phyloP scores from a whole-genome alignment of 306 rosid species.

The Cucumis melo region DNA sequence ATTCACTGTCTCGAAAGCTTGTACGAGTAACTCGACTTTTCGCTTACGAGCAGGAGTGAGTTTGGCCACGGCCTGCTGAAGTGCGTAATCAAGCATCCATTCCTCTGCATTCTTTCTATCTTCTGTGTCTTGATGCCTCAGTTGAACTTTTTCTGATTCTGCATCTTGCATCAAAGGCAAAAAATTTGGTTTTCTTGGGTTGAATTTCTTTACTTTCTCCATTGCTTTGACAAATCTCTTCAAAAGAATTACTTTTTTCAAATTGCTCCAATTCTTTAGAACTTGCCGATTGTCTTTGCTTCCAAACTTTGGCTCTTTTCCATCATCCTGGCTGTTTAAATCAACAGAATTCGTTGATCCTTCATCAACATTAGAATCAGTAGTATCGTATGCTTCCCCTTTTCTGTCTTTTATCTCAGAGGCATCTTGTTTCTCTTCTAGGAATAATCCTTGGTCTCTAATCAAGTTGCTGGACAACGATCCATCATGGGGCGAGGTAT shows the following conservation, averaged over 20 bases:
- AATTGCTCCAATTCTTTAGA: slow-evolving; percentile 68
- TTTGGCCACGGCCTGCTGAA: slow-evolving; percentile 63
- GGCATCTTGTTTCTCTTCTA: background rate
- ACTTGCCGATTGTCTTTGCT: slow-evolving; percentile 23
- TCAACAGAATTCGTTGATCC: slow-evolving; percentile 9
- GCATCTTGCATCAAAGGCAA: slow-evolving; percentile 35
- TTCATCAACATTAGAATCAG: slow-evolving; percentile 14
- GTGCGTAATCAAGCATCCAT: slow-evolving; percentile 96
- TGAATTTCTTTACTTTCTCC: slow-evolving; percentile 53
- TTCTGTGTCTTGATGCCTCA: slow-evolving; percentile 54
- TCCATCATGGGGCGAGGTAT: slow-evolving; percentile 22
- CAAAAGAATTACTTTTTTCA: slow-evolving; percentile 62
- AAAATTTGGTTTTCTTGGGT: slow-evolving; percentile 40
- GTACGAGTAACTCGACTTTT: slow-evolving; percentile 76
- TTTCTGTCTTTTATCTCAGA: background rate
- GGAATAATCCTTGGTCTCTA: slow-evolving; percentile 5
- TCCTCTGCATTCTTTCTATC: slow-evolving; percentile 73
- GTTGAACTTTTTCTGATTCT: slow-evolving; percentile 46
- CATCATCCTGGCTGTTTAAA: slow-evolving; percentile 12
- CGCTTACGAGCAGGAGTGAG: slow-evolving; percentile 77
- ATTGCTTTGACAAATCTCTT: slow-evolving; percentile 78
- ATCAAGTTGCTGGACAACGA: slow-evolving; percentile 9
- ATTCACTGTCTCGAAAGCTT: slow-evolving; percentile 82
- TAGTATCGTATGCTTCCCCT: slow-evolving; percentile 1
- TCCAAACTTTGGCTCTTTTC: slow-evolving; percentile 19